Conservation (phyloP, 805 yeast species). For the Candida tibetensis region DNA sequence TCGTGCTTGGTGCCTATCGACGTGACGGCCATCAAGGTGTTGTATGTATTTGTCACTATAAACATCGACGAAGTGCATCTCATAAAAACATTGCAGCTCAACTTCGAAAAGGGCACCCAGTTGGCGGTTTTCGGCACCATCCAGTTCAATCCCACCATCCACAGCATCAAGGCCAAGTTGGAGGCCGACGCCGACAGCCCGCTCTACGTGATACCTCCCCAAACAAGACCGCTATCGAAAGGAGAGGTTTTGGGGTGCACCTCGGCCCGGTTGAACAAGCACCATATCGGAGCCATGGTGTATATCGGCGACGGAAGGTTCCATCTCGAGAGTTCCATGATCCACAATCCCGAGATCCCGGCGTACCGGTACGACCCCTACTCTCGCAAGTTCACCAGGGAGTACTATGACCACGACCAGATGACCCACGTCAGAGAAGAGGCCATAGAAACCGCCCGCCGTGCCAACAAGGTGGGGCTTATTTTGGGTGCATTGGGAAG, state of each 20-base stretch:
- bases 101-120: constrained; percentile 61
- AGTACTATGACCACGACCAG: constrained; percentile 82
- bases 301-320: constrained; percentile 96
- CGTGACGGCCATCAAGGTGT: constrained; percentile 81
- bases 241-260: constrained; percentile 98
- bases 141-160: constrained; percentile 94
- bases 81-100: constrained; percentile 67
- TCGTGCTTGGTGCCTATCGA: constrained; percentile 96
- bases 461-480: constrained; percentile 70
- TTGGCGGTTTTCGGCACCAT: constrained; percentile 92
- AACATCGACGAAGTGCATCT: constrained; percentile 82
- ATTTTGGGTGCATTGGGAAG: constrained; percentile 93
- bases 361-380: constrained; percentile 96
- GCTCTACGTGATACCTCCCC: constrained; percentile 77
- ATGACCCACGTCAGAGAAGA: constrained; percentile 69
- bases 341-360: constrained; percentile 89
- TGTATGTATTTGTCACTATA: constrained; percentile 95
- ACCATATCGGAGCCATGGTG: constrained; percentile 72
- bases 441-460: constrained; percentile 64
- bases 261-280: constrained; percentile 70
- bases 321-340: constrained; percentile 94
- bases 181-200: constrained; percentile 47
- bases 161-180: constrained; percentile 63
- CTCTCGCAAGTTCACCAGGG: constrained; percentile 84
- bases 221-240: constrained; percentile 85